Percentiles rank a stretch among this genome's conserved stretches.
Evolutionary conservation across 1,284 basidiomycete genomes (phyloP).

Genomic region (Boletus albobrunnescens): DNA sequence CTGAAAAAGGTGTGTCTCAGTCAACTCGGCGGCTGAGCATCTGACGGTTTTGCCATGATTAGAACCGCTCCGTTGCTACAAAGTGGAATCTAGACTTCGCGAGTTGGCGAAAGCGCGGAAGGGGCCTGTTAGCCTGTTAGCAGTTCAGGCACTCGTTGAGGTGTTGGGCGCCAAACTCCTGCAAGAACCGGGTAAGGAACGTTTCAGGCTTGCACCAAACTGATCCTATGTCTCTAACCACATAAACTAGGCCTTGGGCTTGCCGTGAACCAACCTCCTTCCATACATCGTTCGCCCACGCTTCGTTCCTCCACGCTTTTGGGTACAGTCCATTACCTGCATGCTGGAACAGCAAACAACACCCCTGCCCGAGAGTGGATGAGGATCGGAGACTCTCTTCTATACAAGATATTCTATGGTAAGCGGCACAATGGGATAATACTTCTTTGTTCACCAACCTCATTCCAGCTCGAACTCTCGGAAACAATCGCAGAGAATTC

Average conservation of each 20-base stretch:
- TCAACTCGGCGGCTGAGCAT: background rate
- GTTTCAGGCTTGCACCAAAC: background rate
- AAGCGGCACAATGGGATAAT: background rate
- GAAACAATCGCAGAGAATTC: slow-evolving; percentile 1
- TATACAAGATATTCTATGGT: slow-evolving; percentile 7
- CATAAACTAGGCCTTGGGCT: background rate
- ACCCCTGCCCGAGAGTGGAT: slow-evolving; percentile 8
- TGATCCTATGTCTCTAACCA: background rate
- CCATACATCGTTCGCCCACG: slow-evolving; percentile 6
- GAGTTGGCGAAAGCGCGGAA: slow-evolving; percentile 3
- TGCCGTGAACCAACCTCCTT: background rate
- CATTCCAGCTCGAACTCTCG: background rate
- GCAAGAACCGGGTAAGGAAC: background rate
- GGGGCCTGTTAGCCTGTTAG: slow-evolving; percentile 7
- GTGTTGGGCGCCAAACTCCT: background rate
- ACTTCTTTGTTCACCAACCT: background rate
- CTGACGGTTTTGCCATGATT: background rate
- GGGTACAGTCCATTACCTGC: slow-evolving; percentile 6
- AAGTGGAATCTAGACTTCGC: slow-evolving; percentile 4
- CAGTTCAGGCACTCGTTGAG: slow-evolving; percentile 8
- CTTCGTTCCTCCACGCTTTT: slow-evolving; percentile 5
- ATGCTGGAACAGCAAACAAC: slow-evolving; percentile 4
- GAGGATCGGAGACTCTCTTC: slow-evolving; percentile 9
- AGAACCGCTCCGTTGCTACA: slow-evolving; percentile 1
- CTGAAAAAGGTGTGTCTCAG: background rate